A percentile compares a stretch with the other conserved stretches of the same genome.
These are phyloP conservation scores for Penstemon davidsonii DNA, from an alignment of 257 asterid genomes.

Conservation along the genomic window DNA sequence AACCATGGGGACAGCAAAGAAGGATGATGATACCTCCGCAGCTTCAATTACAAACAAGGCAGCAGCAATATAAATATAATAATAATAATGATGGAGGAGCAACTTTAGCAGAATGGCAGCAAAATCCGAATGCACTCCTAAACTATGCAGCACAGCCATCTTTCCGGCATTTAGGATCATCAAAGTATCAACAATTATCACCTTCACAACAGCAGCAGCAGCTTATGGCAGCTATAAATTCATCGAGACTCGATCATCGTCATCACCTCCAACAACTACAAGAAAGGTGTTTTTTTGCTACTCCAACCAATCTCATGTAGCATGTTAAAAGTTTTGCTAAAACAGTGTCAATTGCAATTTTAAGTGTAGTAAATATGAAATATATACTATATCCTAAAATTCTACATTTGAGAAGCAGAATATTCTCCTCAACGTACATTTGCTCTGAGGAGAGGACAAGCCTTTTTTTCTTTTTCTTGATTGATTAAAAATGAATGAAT, in stretches of 20 bases:
- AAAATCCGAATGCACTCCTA: conserved; percentile 34
- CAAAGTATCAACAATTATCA: conserved; percentile 40
- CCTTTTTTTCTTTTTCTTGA: too few relatives aligned
- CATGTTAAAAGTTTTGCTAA: background rate
- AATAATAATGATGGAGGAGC: conserved; percentile 31
- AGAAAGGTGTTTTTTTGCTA: conserved; percentile 12
- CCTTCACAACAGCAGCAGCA: conserved; percentile 39
- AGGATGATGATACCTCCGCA: too few relatives aligned
- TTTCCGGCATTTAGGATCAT: conserved; percentile 42
- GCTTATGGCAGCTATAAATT: conserved; percentile 29
- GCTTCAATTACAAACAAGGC: conserved; percentile 23
- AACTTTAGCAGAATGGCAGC: conserved; percentile 38
- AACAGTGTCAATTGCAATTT: background rate
- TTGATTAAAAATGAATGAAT: too few relatives aligned
- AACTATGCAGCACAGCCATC: conserved; percentile 45
- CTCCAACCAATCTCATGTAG: conserved; percentile 7
- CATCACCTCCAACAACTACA: conserved; percentile 31
- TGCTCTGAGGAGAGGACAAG: too few relatives aligned
- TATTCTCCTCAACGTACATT: too few relatives aligned
- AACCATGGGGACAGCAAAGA: conserved; percentile 29
- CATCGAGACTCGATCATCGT: conserved; percentile 33
- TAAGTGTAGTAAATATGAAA: background rate
- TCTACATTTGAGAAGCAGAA: background rate
- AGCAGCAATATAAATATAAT: conserved; percentile 37
- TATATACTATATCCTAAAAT: too few relatives aligned